A percentile compares a stretch with the other conserved stretches of the same genome.
Evolutionary conservation across 768 basidiomycete species (phyloP).

Genomic region (Suillus plorans): DNA sequence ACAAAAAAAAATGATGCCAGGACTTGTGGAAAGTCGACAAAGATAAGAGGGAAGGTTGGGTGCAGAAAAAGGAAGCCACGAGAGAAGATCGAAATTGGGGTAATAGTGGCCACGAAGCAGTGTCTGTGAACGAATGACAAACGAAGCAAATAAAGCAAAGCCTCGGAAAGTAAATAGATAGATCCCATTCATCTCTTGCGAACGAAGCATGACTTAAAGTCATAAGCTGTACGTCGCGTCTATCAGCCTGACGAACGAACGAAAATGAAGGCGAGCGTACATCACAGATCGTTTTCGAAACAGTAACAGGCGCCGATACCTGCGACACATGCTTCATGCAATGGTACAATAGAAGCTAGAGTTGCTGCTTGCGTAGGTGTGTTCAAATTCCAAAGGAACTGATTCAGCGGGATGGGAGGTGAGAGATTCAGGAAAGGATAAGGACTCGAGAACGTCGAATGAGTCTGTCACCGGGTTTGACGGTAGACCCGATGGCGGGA

Average conservation of each 20-base stretch:
- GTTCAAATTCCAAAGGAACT: neutral
- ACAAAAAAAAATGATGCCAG: neutral
- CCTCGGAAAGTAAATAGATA: neutral
- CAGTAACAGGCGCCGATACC: neutral
- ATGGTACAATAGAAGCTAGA: neutral
- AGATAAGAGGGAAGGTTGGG: neutral
- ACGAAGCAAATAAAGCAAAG: neutral
- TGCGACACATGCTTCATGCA: neutral
- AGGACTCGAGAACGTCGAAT: neutral
- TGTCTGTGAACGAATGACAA: neutral
- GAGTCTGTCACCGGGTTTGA: neutral
- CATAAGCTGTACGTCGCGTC: neutral
- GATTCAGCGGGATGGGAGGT: neutral
- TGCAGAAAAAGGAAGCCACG: neutral
- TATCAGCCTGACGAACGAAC: neutral
- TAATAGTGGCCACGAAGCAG: neutral
- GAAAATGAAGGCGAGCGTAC: neutral
- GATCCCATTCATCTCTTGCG: neutral
- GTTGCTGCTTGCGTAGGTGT: neutral
- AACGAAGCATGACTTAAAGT: neutral
- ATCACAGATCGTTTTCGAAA: neutral
- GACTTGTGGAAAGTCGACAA: neutral
- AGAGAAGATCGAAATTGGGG: neutral
- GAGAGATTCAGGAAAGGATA: neutral
- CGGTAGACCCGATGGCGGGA: neutral